phyloP scores from a whole-genome alignment of 139 green algal species.

The Chlamydomonas sp. region DNA sequence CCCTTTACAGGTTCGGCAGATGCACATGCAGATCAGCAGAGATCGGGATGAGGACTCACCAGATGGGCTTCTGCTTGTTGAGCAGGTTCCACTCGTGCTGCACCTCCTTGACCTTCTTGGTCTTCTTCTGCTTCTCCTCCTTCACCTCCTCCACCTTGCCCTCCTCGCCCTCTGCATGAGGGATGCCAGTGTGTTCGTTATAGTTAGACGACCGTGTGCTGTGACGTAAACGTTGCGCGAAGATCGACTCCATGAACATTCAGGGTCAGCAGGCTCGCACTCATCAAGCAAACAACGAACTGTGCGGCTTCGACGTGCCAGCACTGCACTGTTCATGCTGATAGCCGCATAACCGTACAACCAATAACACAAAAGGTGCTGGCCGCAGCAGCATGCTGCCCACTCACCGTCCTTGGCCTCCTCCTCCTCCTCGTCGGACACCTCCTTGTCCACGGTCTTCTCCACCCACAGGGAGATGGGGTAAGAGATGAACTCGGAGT shows the following conservation, averaged over 20 bases:
- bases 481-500: slow-evolving; percentile 99
- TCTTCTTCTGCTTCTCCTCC: slow-evolving; percentile 86
- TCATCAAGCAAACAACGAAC: neutral
- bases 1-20: neutral
- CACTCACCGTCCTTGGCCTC: slow-evolving; percentile 54
- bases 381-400: neutral
- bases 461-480: slow-evolving; percentile 97
- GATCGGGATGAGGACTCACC: slow-evolving; percentile 53
- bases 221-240: no score
- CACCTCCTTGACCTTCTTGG: slow-evolving; percentile 97
- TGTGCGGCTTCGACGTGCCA: no score
- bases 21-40: neutral
- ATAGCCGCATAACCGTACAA: no score
- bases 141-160: slow-evolving; percentile 89
- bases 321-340: no score
- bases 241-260: no score
- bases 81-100: slow-evolving; percentile 97
- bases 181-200: neutral
- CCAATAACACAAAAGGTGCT: no score
- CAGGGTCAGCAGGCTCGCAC: no score
- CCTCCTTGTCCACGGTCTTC: slow-evolving; percentile 99
- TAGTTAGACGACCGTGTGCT: neutral
- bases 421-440: slow-evolving; percentile 92
- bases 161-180: slow-evolving; percentile 69
- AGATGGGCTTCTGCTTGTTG: slow-evolving; percentile 99